Conservation (phyloP, 768 basidiomycete genomes). For the Mycena haematopus region DNA sequence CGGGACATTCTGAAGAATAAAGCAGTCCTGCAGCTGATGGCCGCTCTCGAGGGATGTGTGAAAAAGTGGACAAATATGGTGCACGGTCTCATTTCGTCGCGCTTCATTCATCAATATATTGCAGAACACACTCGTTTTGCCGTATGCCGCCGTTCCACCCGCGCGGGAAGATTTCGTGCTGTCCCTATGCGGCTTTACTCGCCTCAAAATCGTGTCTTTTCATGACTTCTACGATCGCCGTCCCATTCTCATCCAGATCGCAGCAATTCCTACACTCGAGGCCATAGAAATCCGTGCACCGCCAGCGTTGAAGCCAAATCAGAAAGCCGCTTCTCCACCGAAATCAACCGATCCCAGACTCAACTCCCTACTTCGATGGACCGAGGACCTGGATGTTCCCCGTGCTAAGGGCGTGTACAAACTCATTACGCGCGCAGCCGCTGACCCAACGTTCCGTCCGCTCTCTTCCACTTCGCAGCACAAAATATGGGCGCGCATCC, state of each 20-base stretch:
- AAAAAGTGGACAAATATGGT: conserved; percentile 13
- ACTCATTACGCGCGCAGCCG: neutral
- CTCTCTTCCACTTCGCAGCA: neutral
- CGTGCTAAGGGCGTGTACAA: neutral
- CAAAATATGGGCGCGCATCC: neutral
- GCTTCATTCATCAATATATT: neutral
- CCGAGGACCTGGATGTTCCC: neutral
- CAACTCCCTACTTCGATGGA: conserved; percentile 2
- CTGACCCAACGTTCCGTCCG: neutral
- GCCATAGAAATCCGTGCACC: neutral
- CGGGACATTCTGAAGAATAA: neutral
- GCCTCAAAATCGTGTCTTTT: neutral
- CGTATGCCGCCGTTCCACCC: neutral
- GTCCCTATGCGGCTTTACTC: neutral
- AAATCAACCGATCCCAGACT: neutral
- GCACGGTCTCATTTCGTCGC: neutral
- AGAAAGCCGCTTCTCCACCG: neutral
- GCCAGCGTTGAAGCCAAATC: neutral
- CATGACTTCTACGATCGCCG: neutral
- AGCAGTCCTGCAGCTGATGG: neutral
- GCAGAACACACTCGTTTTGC: neutral
- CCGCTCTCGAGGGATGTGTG: neutral
- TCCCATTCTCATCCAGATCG: conserved; percentile 1
- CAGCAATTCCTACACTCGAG: neutral
- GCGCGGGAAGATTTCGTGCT: neutral